Evolutionary conservation across 176 grass and related monocot genomes (phyloP), one percentile per base, ranked within the genome.

Genomic region (Oryza punctata): DNA sequence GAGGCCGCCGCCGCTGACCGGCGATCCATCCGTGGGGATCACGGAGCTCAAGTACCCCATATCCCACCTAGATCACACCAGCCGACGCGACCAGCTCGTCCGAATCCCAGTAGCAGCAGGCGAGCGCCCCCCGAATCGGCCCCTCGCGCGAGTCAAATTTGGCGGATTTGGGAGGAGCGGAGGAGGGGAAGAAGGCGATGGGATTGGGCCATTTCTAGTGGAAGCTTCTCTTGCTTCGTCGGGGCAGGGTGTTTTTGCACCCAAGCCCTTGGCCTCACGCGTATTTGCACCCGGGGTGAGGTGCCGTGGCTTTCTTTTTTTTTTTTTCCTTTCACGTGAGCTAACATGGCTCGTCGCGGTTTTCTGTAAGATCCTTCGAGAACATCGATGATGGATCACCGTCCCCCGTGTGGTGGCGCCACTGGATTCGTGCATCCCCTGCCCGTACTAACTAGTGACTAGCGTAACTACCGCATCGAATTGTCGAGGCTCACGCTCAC

Each of bases 21-120:
- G 84, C 79, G 84, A 87, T 26, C 88, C 88, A 23, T 90, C 88
- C 18, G 88, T 90, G 38, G 88, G 79, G 88, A 90, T 90, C 74
- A 90, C 84, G 12, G 84, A 41, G 79, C 88, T 90, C 47, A 90
- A 32, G 84, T 90, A 90, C 61, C 88, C 88, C 88, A 90, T 90
- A 33, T 33, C 32, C 32, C 72, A 1, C 19, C 52, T 35, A 11
- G 82, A 85, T 80, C 77, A 32, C 76, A 32, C 76, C 6, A 0
- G 67, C 60, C 10, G n/a, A 6, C 15, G 3, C 27, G 81, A 30
- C 26, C 15, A 70, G 6, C 40, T 33, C 4, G 41, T 6, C 70
- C 29, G 50, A 49, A 71, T 32, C 64, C 57, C 47, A 33, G 67
- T 59, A 2, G 16, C 63, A 12, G 40, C 9, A 41, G 10, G 16